Percentiles rank a stretch among this genome's conserved stretches.
phyloP scores from a whole-genome alignment of 345 rosid species.

The Salix suchowensis region DNA sequence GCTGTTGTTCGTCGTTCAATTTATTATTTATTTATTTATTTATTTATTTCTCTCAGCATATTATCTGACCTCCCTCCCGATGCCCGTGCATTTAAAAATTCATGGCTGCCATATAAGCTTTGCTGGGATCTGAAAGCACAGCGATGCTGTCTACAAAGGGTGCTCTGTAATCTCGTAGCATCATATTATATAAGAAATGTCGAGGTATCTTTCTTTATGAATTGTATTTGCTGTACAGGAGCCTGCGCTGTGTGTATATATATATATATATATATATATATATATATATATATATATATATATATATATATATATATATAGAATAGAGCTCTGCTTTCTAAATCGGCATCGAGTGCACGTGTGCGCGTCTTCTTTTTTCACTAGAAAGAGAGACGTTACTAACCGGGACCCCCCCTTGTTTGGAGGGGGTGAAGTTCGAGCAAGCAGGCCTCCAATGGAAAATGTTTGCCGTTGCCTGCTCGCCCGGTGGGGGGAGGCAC shows the following conservation, averaged over 20 bases:
- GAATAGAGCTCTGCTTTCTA: conserved; percentile 27
- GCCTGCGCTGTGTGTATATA: no score
- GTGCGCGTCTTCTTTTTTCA: conserved; percentile 22
- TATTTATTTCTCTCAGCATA: no score
- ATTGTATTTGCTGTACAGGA: no score
- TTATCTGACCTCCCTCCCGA: no score
- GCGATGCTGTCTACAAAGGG: no score
- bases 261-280: neutral
- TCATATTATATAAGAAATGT: no score
- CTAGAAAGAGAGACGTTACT: conserved; percentile 13
- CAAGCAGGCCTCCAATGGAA: neutral
- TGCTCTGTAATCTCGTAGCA: no score
- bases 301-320: neutral
- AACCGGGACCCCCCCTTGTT: conserved; percentile 5
- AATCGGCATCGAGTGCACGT: conserved; percentile 41
- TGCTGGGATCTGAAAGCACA: no score
- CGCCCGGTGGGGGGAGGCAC: no score
- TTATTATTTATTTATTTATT: neutral
- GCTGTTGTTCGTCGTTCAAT: neutral
- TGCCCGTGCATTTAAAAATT: no score
- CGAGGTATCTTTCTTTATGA: no score
- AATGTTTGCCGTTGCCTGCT: neutral
- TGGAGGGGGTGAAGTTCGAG: neutral
- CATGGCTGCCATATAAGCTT: no score
- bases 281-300: neutral